A percentile compares a stretch with the other conserved stretches of the same genome.
phyloP scores from a whole-genome alignment of 1,284 basidiomycete species.

The Pseudozyma hubeiensis region DNA sequence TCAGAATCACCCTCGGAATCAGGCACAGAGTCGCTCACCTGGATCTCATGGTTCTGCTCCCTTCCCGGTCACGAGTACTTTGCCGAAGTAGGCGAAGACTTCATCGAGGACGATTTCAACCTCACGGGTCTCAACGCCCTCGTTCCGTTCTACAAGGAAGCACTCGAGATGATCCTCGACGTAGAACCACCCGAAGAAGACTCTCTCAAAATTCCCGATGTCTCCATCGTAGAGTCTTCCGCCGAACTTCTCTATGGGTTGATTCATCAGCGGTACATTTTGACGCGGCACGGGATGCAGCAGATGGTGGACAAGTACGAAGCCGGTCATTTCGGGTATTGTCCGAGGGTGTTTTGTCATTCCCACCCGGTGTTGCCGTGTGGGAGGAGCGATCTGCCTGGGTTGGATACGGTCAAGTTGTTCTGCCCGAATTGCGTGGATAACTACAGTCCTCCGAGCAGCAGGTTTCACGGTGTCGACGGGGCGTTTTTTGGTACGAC shows the following conservation, averaged over 20 bases:
- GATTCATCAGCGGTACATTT: constrained; percentile 95
- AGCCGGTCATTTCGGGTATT: constrained; percentile 88
- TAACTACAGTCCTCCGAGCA: constrained; percentile 93
- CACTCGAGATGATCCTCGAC: constrained; percentile 99
- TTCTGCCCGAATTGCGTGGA: constrained; percentile 99
- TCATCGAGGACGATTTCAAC: constrained; percentile 99
- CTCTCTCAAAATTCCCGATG: constrained; percentile 81
- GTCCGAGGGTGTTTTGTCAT: constrained; percentile 94
- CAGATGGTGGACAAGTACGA: constrained; percentile 99
- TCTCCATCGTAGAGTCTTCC: constrained; percentile 96
- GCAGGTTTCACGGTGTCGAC: constrained; percentile 94
- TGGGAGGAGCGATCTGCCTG: constrained; percentile 93
- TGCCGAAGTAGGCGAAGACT: constrained; percentile 86
- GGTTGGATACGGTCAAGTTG: constrained; percentile 97
- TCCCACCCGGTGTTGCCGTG: constrained; percentile 91
- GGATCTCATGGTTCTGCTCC: constrained; percentile 99
- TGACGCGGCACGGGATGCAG: constrained; percentile 91
- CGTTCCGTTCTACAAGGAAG: constrained; percentile 99
- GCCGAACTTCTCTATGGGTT: constrained; percentile 97
- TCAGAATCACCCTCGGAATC: constrained; percentile 63
- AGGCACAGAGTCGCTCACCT: constrained; percentile 75
- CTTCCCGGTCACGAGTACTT: constrained; percentile 99
- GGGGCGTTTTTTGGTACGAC: constrained; percentile 99
- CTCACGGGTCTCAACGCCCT: constrained; percentile 92
- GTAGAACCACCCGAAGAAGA: constrained; percentile 94